Conservation (phyloP, 257 asterid genomes). For the Ligustrum vulgare region DNA sequence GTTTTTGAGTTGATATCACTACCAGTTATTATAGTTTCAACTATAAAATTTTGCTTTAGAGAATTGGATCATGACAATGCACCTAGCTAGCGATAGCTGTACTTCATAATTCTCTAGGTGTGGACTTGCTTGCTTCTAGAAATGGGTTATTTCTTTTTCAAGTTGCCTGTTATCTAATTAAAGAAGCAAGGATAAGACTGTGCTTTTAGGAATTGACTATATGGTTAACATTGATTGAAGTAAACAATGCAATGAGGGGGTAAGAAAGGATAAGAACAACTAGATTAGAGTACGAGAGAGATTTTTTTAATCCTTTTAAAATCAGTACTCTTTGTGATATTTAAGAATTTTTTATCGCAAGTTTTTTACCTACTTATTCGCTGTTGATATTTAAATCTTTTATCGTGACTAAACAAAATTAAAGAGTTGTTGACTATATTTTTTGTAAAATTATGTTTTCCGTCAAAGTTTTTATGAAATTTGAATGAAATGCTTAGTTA, state of each 20-base stretch:
- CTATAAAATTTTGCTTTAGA: neutral
- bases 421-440: too few relatives aligned
- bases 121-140: neutral
- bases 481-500: too few relatives aligned
- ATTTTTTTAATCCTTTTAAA: too few relatives aligned
- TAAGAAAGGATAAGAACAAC: conserved; percentile 29
- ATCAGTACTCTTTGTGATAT: too few relatives aligned
- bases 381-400: too few relatives aligned
- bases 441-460: too few relatives aligned
- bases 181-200: conserved; percentile 32
- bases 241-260: conserved; percentile 8
- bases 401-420: too few relatives aligned
- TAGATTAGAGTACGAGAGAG: neutral
- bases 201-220: conserved; percentile 18
- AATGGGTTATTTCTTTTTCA: conserved; percentile 20
- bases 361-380: too few relatives aligned
- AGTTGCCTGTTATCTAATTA: conserved; percentile 25
- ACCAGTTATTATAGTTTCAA: neutral
- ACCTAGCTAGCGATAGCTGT: neutral
- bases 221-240: conserved; percentile 21
- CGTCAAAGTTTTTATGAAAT: too few relatives aligned
- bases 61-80: conserved; percentile 22
- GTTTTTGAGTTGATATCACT: conserved; percentile 9
- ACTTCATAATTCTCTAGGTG: neutral
- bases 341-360: too few relatives aligned